These are phyloP conservation scores for Alternaria sp. DNA, from an alignment of 2,329 filamentous ascomycete genomes.

Conservation along the genomic window DNA sequence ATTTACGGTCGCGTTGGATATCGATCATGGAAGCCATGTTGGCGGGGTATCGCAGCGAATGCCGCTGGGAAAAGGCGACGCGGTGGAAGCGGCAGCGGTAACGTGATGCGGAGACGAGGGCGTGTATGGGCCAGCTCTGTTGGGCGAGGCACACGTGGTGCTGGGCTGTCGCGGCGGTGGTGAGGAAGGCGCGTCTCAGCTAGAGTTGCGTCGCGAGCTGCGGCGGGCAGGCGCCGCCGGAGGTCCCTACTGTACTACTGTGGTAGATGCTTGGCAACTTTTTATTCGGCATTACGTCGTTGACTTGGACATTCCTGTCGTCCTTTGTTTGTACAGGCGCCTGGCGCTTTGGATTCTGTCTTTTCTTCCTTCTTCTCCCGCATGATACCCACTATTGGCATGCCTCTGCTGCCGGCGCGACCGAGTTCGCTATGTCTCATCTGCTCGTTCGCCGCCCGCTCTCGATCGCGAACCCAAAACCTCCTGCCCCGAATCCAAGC, in stretches of 20 bases:
- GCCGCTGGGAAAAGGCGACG: conserved; percentile 7
- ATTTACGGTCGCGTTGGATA: conserved; percentile 76
- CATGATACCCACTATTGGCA: conserved; percentile 17
- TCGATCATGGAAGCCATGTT: conserved; percentile 87
- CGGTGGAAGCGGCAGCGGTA: background rate
- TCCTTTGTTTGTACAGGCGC: background rate
- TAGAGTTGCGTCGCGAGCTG: conserved; percentile 21
- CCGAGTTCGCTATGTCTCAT: conserved; percentile 49
- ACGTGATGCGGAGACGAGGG: background rate
- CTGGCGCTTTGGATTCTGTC: background rate
- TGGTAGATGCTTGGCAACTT: conserved; percentile 26
- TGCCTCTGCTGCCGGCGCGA: conserved; percentile 36
- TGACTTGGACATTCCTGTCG: background rate
- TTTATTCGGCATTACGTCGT: conserved; percentile 30
- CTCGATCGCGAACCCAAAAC: conserved; percentile 27
- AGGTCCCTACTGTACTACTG: conserved; percentile 9
- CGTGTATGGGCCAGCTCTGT: background rate
- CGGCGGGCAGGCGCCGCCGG: conserved; percentile 19
- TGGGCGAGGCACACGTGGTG: background rate
- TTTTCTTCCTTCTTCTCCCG: background rate
- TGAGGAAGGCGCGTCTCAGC: conserved; percentile 29
- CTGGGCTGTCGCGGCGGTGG: conserved; percentile 11
- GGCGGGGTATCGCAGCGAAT: conserved; percentile 41
- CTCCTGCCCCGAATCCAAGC: conserved; percentile 37
- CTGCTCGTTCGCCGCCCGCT: conserved; percentile 46